Base-by-base conservation (phyloP, 306 rosid genomes). In the Gastrolobium bilobum region DNA sequence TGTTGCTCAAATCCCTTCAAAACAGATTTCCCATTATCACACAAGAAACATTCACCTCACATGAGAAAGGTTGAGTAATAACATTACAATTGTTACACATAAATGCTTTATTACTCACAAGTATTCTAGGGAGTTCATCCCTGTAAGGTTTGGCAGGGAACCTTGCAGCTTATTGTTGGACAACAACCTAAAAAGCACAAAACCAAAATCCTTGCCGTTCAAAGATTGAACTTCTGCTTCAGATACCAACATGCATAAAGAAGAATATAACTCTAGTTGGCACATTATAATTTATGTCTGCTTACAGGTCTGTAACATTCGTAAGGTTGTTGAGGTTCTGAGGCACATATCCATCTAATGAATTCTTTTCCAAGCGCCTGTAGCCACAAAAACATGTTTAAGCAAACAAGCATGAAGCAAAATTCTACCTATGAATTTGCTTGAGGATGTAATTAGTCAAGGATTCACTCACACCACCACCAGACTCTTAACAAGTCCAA, bases 1-100 rank as follows among this genome's bases (percentile, higher is more conserved):
- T 90, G 58, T 82, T 88, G 88, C 94, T 90, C 80, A 88, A 30
- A 42, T 88, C 91, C 69, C 91, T 86, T 78, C 80, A 80, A 9
- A 77, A 50, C 8, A 81, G 37, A 31, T 8, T 60, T 75, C 14
- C 10, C 20, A 10, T 58, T 75, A 39, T 13, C 43, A 20, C n/a
- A 67, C 54, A 54, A 31, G 62, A 46, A 68, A 30, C 11, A 75
- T 68, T 75, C 9, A 52, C 9, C 40, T 42, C 7, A 15, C 37
- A 20, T 59, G 38, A 38, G 7, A 57, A 39, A 35, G 20, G 10
- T 26, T 4, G 13, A 10, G 9, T 51, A 30, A 50, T 9, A 66
- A 29, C 8, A 58, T 38, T 30, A 40, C 7, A 52, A 47, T 4
- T 74, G 2, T 57, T 34, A 48, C 10, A 56, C 8, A 73, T 6